Evolutionary conservation across 176 grass and related monocot genomes (phyloP).

Genomic region (Paspalum vaginatum): DNA sequence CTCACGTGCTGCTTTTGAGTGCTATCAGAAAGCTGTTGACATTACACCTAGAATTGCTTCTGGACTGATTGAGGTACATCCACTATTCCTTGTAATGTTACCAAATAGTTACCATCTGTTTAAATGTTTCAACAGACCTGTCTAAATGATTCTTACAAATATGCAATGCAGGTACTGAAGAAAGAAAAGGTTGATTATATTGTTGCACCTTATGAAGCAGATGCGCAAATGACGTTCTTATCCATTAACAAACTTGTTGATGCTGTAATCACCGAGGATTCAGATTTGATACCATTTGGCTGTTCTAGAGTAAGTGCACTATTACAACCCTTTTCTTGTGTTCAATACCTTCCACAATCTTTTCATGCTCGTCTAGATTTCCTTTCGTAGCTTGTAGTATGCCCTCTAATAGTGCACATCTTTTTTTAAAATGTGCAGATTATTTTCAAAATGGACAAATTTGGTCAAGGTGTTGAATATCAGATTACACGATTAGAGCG

Average conservation of each 20-base stretch:
- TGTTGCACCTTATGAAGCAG: slow-evolving; percentile 97
- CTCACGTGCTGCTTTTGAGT: slow-evolving; percentile 80
- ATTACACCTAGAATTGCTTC: slow-evolving; percentile 91
- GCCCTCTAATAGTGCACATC: slow-evolving; percentile 1
- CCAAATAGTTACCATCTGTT: neutral
- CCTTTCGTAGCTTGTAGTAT: slow-evolving; percentile 3
- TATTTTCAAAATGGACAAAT: slow-evolving; percentile 99
- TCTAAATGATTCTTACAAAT: slow-evolving; percentile 29
- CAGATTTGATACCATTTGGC: slow-evolving; percentile 97
- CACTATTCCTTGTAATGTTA: slow-evolving; percentile 28
- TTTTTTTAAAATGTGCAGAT: slow-evolving; percentile 52
- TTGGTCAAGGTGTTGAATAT: slow-evolving; percentile 92
- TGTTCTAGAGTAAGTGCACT: slow-evolving; percentile 84
- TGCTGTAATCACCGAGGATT: slow-evolving; percentile 95
- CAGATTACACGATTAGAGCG: slow-evolving; percentile 59
- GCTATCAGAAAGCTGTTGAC: slow-evolving; percentile 98
- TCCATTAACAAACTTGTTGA: slow-evolving; percentile 96
- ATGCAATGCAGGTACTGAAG: slow-evolving; percentile 74
- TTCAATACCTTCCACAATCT: slow-evolving; percentile 1
- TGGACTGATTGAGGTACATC: slow-evolving; percentile 77
- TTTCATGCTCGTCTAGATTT: slow-evolving; percentile 10
- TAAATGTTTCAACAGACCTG: slow-evolving; percentile 14
- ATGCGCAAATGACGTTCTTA: slow-evolving; percentile 95
- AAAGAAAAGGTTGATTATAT: slow-evolving; percentile 90
- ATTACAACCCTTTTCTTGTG: slow-evolving; percentile 21